Conservation (phyloP, 768 basidiomycete genomes). For the Lentinula boryana region DNA sequence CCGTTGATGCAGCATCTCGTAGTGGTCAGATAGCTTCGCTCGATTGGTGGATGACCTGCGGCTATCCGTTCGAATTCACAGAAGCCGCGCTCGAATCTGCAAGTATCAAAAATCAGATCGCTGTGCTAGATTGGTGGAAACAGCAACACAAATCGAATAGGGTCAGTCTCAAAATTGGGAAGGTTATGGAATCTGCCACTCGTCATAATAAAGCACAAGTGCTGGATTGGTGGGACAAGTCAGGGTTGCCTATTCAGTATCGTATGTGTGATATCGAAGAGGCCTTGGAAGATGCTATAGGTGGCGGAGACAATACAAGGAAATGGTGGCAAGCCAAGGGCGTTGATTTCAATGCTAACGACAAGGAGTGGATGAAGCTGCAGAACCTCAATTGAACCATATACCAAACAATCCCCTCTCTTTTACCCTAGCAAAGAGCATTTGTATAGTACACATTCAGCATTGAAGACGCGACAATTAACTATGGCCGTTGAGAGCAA, state of each 20-base stretch:
- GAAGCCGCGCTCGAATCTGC: slow-evolving; percentile 78
- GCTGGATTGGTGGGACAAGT: slow-evolving; percentile 85
- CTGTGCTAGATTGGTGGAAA: slow-evolving; percentile 83
- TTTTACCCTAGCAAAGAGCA: slow-evolving; percentile 50
- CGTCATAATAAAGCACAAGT: slow-evolving; percentile 77
- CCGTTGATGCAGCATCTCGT: slow-evolving; percentile 74
- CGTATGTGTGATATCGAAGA: slow-evolving; percentile 91
- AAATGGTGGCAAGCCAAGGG: slow-evolving; percentile 81
- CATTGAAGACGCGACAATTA: slow-evolving; percentile 84
- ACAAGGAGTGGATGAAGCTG: slow-evolving; percentile 85
- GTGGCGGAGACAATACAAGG: slow-evolving; percentile 69
- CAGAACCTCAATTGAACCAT: slow-evolving; percentile 58
- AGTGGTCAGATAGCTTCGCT: slow-evolving; percentile 70
- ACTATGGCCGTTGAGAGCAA: slow-evolving; percentile 79
- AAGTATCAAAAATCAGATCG: slow-evolving; percentile 70
- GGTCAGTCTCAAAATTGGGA: slow-evolving; percentile 72
- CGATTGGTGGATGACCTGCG: slow-evolving; percentile 77
- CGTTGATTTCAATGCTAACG: slow-evolving; percentile 76
- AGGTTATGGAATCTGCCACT: slow-evolving; percentile 84
- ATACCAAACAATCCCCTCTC: background rate
- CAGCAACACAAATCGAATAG: slow-evolving; percentile 39
- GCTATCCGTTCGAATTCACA: slow-evolving; percentile 64
- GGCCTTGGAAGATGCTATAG: slow-evolving; percentile 82
- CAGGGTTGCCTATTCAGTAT: slow-evolving; percentile 75
- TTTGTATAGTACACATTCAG: slow-evolving; percentile 93